Evolutionary conservation across 768 basidiomycete genomes (phyloP).

Genomic region (Coprinopsis sp.): DNA sequence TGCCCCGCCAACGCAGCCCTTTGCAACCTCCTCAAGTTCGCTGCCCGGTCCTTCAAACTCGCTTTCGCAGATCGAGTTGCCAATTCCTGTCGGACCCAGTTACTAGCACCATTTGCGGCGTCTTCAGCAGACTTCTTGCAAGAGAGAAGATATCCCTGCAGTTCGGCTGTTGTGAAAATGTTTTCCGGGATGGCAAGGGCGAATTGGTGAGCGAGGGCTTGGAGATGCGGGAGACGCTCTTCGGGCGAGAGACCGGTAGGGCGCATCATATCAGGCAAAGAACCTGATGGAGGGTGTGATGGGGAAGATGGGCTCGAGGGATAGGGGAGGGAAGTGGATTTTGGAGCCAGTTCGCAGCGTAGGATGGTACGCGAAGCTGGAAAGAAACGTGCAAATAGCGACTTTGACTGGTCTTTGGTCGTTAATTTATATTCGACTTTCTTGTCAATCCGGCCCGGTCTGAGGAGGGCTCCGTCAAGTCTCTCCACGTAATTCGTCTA

Average conservation of each 20-base stretch:
- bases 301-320: background rate
- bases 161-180: conserved; percentile 52
- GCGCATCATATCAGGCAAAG: too few species aligned
- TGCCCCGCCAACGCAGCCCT: too few species aligned
- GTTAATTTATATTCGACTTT: conserved; percentile 48
- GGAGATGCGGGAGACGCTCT: conserved; percentile 12
- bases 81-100: conserved; percentile 38
- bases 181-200: conserved; percentile 36
- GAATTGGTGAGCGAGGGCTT: conserved; percentile 36
- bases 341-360: background rate
- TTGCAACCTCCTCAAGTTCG: too few species aligned
- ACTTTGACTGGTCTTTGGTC: conserved; percentile 38
- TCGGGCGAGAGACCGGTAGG: conserved; percentile 11
- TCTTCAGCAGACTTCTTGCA: conserved; percentile 33
- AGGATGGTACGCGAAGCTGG: conserved; percentile 23
- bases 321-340: conserved; percentile 1
- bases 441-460: conserved; percentile 52
- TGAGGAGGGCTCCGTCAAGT: conserved; percentile 48
- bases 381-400: conserved; percentile 49
- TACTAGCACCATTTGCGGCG: conserved; percentile 26
- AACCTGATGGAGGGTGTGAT: background rate
- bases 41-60: background rate
- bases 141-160: conserved; percentile 53
- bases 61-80: background rate
- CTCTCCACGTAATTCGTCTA: conserved; percentile 53